Evolutionary conservation across 1,139 yeast species (phyloP).

Genomic region (Yamadazyma trypodendri): DNA sequence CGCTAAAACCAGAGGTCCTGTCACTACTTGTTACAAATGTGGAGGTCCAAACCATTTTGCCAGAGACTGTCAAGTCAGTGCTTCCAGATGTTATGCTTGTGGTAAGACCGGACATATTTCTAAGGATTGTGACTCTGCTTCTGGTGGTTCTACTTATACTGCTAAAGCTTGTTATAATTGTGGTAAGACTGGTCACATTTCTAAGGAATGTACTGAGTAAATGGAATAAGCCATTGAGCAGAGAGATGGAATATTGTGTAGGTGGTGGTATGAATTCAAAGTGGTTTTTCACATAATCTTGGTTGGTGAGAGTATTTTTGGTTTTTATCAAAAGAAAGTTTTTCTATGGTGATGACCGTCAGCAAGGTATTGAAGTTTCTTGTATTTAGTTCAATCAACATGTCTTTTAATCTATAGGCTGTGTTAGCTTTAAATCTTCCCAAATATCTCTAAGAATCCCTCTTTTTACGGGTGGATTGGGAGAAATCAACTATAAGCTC

Average conservation of each 20-base stretch:
- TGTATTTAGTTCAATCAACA: slow-evolving; percentile 6
- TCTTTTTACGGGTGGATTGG: slow-evolving; percentile 42
- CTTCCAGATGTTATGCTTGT: slow-evolving; percentile 85
- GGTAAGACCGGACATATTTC: slow-evolving; percentile 89
- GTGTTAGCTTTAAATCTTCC: no score
- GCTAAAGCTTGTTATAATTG: slow-evolving; percentile 52
- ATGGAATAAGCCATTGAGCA: background rate
- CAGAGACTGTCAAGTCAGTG: slow-evolving; percentile 79
- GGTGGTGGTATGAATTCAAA: background rate
- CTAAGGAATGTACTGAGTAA: slow-evolving; percentile 32
- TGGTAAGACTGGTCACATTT: slow-evolving; percentile 37
- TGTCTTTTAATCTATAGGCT: background rate
- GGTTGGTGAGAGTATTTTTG: slow-evolving; percentile 3
- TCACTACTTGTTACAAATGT: slow-evolving; percentile 81
- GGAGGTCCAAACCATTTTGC: slow-evolving; percentile 95
- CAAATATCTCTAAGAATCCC: background rate
- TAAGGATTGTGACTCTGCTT: slow-evolving; percentile 66
- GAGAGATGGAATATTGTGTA: background rate
- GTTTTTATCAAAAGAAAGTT: background rate
- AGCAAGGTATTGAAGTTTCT: slow-evolving; percentile 6
- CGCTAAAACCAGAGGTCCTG: slow-evolving; percentile 20
- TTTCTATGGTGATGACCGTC: slow-evolving; percentile 5
- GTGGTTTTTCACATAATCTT: background rate
- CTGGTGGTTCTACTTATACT: slow-evolving; percentile 37
- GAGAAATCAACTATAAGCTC: slow-evolving; percentile 68